Evolutionary conservation across 2,329 filamentous ascomycete genomes (phyloP).

Genomic region (Moelleriella libera): DNA sequence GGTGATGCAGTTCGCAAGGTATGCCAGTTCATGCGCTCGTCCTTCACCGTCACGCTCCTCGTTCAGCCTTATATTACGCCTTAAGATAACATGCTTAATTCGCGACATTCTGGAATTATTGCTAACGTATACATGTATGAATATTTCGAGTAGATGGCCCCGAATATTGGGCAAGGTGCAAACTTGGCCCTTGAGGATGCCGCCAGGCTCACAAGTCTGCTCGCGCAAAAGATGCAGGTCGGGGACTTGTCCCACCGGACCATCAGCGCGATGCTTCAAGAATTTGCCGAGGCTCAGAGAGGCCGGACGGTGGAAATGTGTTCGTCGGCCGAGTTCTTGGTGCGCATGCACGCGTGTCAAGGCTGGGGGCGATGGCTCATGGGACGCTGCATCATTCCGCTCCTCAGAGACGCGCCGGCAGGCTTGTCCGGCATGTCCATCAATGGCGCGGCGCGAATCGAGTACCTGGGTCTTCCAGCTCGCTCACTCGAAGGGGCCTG

Average conservation of each 20-base stretch:
- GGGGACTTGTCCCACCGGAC: neutral
- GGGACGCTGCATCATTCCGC: slow-evolving; percentile 5
- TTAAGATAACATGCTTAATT: neutral
- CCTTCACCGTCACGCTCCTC: too few species aligned
- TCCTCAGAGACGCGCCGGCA: slow-evolving; percentile 6
- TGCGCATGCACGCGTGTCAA: slow-evolving; percentile 6
- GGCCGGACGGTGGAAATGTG: slow-evolving; percentile 2
- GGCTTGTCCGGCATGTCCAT: slow-evolving; percentile 3
- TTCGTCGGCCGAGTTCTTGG: slow-evolving; percentile 6
- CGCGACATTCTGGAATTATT: neutral
- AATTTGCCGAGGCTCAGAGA: neutral
- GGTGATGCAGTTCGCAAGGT: slow-evolving; percentile 19
- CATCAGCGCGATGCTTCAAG: neutral
- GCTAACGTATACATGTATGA: neutral
- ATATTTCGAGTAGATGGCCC: slow-evolving; percentile 4
- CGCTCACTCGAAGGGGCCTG: slow-evolving; percentile 1
- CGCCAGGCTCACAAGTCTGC: slow-evolving; percentile 5
- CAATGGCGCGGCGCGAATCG: neutral
- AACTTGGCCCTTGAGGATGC: slow-evolving; percentile 9
- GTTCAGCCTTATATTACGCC: too few species aligned
- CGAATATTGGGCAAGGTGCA: slow-evolving; percentile 9
- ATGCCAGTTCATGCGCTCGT: slow-evolving; percentile 1
- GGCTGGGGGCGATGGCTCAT: slow-evolving; percentile 2
- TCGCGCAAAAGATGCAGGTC: neutral
- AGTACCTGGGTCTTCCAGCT: neutral